Evolutionary conservation across 768 basidiomycete genomes (phyloP).

Genomic region (Psilocybe sp.): DNA sequence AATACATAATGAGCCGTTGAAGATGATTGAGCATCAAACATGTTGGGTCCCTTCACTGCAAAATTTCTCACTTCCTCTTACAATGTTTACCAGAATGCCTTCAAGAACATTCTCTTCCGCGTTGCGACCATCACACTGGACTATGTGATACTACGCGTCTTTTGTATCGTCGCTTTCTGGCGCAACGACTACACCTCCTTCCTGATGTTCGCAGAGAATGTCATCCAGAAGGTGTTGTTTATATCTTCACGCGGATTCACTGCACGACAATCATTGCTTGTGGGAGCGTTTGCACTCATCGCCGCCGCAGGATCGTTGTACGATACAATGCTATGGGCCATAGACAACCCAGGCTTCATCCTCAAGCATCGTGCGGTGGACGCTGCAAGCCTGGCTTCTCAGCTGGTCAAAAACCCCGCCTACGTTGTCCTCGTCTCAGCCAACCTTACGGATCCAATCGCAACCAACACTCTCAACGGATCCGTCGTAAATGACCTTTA

Average conservation of each 20-base stretch:
- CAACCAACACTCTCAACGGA: slow-evolving; percentile 9
- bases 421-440: slow-evolving; percentile 12
- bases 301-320: slow-evolving; percentile 11
- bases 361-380: slow-evolving; percentile 1
- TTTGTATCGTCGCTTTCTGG: slow-evolving; percentile 12
- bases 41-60: too few species aligned
- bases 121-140: slow-evolving; percentile 12
- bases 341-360: slow-evolving; percentile 19
- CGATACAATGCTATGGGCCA: slow-evolving; percentile 18
- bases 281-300: slow-evolving; percentile 10
- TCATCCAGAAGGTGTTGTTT: slow-evolving; percentile 14
- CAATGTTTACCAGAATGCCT: slow-evolving; percentile 14
- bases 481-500: slow-evolving; percentile 13
- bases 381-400: slow-evolving; percentile 1
- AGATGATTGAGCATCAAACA: too few species aligned
- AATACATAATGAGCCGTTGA: too few species aligned
- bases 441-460: neutral
- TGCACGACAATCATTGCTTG: slow-evolving; percentile 11
- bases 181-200: slow-evolving; percentile 15
- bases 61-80: slow-evolving; percentile 9
- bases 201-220: slow-evolving; percentile 18
- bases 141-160: slow-evolving; percentile 11
- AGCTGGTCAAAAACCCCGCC: slow-evolving; percentile 10
- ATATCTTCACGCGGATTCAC: neutral
- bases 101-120: slow-evolving; percentile 21